Conservation (phyloP, 768 basidiomycete species). For the Suillus subalutaceus region DNA sequence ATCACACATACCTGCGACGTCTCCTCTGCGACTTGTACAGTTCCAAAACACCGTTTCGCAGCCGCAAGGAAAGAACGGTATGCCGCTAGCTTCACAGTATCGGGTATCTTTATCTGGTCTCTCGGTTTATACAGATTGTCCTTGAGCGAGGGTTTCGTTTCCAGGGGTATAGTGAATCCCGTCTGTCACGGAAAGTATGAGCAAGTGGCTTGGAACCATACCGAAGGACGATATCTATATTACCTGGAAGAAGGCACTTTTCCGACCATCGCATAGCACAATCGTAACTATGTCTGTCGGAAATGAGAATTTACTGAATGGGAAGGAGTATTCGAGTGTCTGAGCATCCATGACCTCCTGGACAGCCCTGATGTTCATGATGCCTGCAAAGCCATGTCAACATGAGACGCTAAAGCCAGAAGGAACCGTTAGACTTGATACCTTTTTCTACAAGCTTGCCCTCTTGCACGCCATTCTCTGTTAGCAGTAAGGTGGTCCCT, state of each 20-base stretch:
- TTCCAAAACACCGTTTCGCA: conserved; percentile 53
- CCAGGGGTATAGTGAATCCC: conserved; percentile 54
- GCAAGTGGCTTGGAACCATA: background rate
- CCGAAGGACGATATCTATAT: background rate
- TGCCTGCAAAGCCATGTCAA: conserved; percentile 41
- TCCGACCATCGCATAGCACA: conserved; percentile 61
- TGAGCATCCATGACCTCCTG: conserved; percentile 69
- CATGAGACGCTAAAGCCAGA: background rate
- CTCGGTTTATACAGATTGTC: conserved; percentile 50
- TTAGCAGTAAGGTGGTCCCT: conserved; percentile 61
- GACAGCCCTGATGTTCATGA: conserved; percentile 62
- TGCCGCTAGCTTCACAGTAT: conserved; percentile 46
- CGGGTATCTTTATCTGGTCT: conserved; percentile 48
- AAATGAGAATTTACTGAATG: conserved; percentile 73
- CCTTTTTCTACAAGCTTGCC: conserved; percentile 62
- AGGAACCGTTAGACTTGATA: conserved; percentile 10
- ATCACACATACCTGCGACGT: conserved; percentile 56
- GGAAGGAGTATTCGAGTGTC: conserved; percentile 73
- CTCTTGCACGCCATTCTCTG: conserved; percentile 69
- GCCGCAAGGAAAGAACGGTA: conserved; percentile 65
- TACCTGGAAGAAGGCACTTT: conserved; percentile 77
- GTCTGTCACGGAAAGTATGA: conserved; percentile 47
- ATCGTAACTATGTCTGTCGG: conserved; percentile 74
- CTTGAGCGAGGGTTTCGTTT: conserved; percentile 28
- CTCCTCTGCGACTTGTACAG: conserved; percentile 51